Conservation (phyloP, 2,329 filamentous ascomycete genomes). For the Verticillium klebahnii region DNA sequence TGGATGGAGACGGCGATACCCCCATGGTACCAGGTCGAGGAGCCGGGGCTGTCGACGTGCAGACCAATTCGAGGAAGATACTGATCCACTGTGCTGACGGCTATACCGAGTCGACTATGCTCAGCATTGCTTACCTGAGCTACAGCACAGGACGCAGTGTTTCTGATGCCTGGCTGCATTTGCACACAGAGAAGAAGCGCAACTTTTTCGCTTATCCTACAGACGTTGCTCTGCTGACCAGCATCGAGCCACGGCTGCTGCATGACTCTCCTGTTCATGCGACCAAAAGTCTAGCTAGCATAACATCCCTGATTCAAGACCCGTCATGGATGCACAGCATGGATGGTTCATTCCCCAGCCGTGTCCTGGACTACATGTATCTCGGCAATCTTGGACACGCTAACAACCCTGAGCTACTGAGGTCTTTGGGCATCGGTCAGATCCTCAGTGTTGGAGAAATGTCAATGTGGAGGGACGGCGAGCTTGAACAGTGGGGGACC, state of each 20-base stretch:
- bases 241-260: constrained; percentile 71
- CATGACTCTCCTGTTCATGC: constrained; percentile 58
- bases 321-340: constrained; percentile 79
- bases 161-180: constrained; percentile 78
- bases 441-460: constrained; percentile 91
- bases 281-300: constrained; percentile 46
- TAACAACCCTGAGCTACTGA: constrained; percentile 83
- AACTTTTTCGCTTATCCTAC: constrained; percentile 97
- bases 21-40: constrained; percentile 37
- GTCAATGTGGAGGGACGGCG: constrained; percentile 71
- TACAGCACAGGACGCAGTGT: constrained; percentile 79
- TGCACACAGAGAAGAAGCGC: constrained; percentile 75
- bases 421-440: constrained; percentile 75
- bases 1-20: constrained; percentile 49
- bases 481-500: constrained; percentile 66
- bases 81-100: constrained; percentile 93
- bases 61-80: constrained; percentile 55
- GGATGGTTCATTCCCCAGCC: constrained; percentile 86
- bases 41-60: constrained; percentile 5
- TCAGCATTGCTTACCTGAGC: constrained; percentile 89
- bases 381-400: constrained; percentile 90
- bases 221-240: constrained; percentile 77
- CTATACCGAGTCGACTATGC: constrained; percentile 89
- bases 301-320: constrained; percentile 51
- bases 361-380: constrained; percentile 91